These are phyloP conservation scores for Candida railenensis DNA, from an alignment of 805 yeast genomes.

Conservation along the genomic window DNA sequence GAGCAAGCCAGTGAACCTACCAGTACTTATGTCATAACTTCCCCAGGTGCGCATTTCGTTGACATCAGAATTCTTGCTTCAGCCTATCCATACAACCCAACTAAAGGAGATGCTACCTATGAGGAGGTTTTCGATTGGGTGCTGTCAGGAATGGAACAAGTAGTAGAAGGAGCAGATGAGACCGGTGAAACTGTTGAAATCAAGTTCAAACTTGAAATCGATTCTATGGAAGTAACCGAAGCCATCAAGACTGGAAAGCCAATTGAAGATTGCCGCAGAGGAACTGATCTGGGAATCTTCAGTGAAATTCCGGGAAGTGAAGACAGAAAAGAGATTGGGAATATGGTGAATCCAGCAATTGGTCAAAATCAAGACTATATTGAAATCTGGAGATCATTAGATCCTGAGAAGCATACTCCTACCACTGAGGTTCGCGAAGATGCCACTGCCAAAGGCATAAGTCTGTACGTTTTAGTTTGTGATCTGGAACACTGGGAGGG, in stretches of 20 bases:
- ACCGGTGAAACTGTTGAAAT: conserved; percentile 33
- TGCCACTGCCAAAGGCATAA: conserved; percentile 3
- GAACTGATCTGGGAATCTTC: conserved; percentile 49
- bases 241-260: conserved; percentile 30
- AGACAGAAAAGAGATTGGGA: conserved; percentile 49
- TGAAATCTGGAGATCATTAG: conserved; percentile 56
- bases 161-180: conserved; percentile 32
- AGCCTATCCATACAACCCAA: conserved; percentile 13
- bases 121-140: conserved; percentile 53
- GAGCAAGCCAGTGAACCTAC: conserved; percentile 42
- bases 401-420: conserved; percentile 34
- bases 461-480: conserved; percentile 18
- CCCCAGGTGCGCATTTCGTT: conserved; percentile 45
- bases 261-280: conserved; percentile 21
- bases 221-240: conserved; percentile 35
- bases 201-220: conserved; percentile 43
- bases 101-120: conserved; percentile 11
- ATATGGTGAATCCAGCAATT: conserved; percentile 46
- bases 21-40: conserved; percentile 46
- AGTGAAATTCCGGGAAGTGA: conserved; percentile 32
- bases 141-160: conserved; percentile 49
- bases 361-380: conserved; percentile 43
- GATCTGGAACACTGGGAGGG: conserved; percentile 35
- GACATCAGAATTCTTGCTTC: conserved; percentile 38
- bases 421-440: conserved; percentile 23